Conservation (phyloP, 331 rosid genomes). For the Arachis monticola region DNA sequence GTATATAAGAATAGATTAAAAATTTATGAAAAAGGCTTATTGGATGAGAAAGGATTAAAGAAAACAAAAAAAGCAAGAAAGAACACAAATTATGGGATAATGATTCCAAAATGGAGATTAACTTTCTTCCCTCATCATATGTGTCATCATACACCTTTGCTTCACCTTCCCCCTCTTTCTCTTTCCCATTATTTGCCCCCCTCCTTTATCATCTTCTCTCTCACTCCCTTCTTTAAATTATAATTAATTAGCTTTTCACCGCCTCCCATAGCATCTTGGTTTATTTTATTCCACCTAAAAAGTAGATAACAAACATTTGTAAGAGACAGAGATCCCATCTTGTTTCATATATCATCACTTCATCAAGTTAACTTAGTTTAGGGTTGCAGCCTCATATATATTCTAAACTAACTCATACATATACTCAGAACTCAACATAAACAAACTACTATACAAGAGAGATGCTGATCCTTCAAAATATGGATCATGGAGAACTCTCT, state of each 20-base stretch:
- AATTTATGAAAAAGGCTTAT: constrained; percentile 20
- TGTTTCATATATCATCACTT: constrained; percentile 51
- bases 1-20: background rate
- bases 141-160: constrained; percentile 84
- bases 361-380: constrained; percentile 41
- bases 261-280: constrained; percentile 64
- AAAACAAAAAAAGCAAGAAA: constrained; percentile 56
- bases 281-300: constrained; percentile 69
- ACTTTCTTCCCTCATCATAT: constrained; percentile 80
- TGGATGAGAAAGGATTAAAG: constrained; percentile 42
- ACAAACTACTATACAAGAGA: background rate
- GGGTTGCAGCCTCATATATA: constrained; percentile 48
- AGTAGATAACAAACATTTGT: constrained; percentile 57
- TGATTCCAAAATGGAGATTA: constrained; percentile 66
- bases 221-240: constrained; percentile 44
- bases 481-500: constrained; percentile 60
- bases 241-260: constrained; percentile 63
- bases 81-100: constrained; percentile 74
- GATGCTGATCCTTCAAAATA: constrained; percentile 45
- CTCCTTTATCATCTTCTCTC: constrained; percentile 20
- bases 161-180: constrained; percentile 21
- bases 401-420: constrained; percentile 35
- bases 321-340: constrained; percentile 56
- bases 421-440: constrained; percentile 27
- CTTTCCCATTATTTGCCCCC: constrained; percentile 24